A percentile compares a stretch with the other conserved stretches of the same genome.
Conservation (phyloP, 1,284 basidiomycete genomes). For the Dichomitus squalens region DNA sequence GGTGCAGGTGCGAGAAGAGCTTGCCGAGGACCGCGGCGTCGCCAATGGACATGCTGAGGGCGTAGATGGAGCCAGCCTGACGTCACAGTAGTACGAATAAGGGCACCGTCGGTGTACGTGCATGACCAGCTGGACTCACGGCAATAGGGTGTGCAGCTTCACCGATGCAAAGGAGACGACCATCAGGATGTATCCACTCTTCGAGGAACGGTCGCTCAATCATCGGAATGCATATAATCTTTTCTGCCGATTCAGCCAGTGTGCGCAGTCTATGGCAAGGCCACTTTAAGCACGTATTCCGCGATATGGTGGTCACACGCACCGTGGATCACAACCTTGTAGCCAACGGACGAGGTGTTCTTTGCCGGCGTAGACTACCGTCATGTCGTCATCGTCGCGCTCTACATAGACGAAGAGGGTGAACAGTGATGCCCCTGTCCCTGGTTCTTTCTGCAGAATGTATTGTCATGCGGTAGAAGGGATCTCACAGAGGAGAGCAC, state of each 20-base stretch:
- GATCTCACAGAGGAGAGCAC: background rate
- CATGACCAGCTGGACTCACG: constrained; percentile 34
- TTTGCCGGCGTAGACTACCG: background rate
- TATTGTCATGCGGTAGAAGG: no score
- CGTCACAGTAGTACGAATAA: background rate
- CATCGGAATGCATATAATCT: constrained; percentile 16
- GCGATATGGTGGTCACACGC: background rate
- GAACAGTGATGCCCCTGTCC: constrained; percentile 9
- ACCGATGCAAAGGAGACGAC: constrained; percentile 29
- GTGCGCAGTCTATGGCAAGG: constrained; percentile 9
- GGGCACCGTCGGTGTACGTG: background rate
- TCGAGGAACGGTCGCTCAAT: constrained; percentile 25
- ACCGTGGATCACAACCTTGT: constrained; percentile 16
- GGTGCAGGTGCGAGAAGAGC: constrained; percentile 55
- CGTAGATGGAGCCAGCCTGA: constrained; percentile 56
- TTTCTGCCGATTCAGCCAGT: constrained; percentile 11
- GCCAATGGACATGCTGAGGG: constrained; percentile 52
- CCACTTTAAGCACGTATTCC: background rate
- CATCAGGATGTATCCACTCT: constrained; percentile 31
- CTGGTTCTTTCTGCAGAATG: constrained; percentile 3
- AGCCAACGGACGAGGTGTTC: constrained; percentile 8
- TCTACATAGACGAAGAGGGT: constrained; percentile 12
- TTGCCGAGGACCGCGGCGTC: constrained; percentile 59
- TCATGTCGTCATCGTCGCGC: background rate
- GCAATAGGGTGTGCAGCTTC: constrained; percentile 54